These are phyloP conservation scores for Aspergillus indologenus DNA, from an alignment of 495 filamentous ascomycete genomes.

Conservation along the genomic window DNA sequence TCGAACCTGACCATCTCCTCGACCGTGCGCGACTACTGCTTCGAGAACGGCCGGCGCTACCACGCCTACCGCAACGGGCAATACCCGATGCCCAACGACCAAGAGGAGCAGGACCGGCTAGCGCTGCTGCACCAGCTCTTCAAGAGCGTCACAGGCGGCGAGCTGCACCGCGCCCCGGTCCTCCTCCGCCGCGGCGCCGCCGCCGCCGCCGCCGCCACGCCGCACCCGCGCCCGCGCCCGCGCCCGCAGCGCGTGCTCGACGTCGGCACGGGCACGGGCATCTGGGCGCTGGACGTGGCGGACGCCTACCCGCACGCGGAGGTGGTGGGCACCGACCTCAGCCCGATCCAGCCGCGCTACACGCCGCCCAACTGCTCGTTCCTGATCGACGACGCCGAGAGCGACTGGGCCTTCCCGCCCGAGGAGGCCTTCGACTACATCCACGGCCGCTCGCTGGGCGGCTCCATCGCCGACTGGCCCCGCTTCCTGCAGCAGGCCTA, in stretches of 20 bases:
- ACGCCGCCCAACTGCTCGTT: constrained; percentile 49
- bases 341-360: constrained; percentile 51
- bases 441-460: constrained; percentile 44
- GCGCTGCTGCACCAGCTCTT: constrained; percentile 64
- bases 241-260: constrained; percentile 41
- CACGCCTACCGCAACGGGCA: constrained; percentile 55
- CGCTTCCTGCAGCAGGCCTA: constrained; percentile 34
- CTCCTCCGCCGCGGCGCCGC: no score
- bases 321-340: constrained; percentile 63
- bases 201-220: no score
- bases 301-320: constrained; percentile 55
- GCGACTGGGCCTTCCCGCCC: constrained; percentile 46
- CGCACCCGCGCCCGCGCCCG: constrained; percentile 6
- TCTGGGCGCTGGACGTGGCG: constrained; percentile 62
- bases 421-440: constrained; percentile 45
- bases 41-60: constrained; percentile 62
- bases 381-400: constrained; percentile 49
- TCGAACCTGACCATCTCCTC: constrained; percentile 47
- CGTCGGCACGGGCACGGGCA: constrained; percentile 56
- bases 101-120: constrained; percentile 62
- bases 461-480: constrained; percentile 46
- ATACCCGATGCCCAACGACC: constrained; percentile 61
- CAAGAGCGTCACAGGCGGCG: constrained; percentile 47
- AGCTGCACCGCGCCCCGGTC: constrained; percentile 53
- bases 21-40: constrained; percentile 46